phyloP scores from a whole-genome alignment of 202 grass and related monocot species.

The Brachypodium distachyon region DNA sequence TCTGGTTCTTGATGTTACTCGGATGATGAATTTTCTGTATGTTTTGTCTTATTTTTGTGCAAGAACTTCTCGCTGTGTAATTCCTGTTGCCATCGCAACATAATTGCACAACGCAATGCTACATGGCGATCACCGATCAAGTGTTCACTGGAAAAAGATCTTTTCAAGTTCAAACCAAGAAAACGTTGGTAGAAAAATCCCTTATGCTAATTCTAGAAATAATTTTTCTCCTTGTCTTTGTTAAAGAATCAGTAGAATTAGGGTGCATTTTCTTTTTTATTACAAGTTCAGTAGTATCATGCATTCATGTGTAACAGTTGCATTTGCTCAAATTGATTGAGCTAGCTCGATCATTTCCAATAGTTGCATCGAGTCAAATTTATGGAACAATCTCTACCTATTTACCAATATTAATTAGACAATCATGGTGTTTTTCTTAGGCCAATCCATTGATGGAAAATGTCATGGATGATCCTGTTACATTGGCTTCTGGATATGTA shows the following conservation, averaged over 20 bases:
- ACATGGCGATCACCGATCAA: not conserved
- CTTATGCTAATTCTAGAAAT: not conserved
- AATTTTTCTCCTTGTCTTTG: not conserved
- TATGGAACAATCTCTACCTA: not conserved
- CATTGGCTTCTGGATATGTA: constrained; percentile 39
- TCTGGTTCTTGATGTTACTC: not conserved
- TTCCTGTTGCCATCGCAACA: not conserved
- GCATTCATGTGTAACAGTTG: not conserved
- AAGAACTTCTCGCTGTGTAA: not conserved
- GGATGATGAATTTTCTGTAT: not conserved
- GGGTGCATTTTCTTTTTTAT: not conserved
- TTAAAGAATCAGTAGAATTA: not conserved
- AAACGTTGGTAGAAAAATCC: not conserved
- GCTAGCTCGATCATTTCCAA: not conserved
- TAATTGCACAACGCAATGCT: not conserved
- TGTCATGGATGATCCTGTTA: constrained; percentile 26
- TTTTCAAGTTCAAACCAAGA: not conserved
- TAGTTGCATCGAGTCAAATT: not conserved
- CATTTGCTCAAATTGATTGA: not conserved
- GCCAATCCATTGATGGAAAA: not conserved
- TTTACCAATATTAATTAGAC: constrained; percentile 6
- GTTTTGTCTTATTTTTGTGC: not conserved
- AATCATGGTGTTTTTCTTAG: constrained; percentile 16
- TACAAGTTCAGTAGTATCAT: not conserved
- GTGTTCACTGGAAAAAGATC: not conserved